phyloP scores from a whole-genome alignment of 2,329 filamentous ascomycete species.

The Stagonosporopsis cucurbitacearum region DNA sequence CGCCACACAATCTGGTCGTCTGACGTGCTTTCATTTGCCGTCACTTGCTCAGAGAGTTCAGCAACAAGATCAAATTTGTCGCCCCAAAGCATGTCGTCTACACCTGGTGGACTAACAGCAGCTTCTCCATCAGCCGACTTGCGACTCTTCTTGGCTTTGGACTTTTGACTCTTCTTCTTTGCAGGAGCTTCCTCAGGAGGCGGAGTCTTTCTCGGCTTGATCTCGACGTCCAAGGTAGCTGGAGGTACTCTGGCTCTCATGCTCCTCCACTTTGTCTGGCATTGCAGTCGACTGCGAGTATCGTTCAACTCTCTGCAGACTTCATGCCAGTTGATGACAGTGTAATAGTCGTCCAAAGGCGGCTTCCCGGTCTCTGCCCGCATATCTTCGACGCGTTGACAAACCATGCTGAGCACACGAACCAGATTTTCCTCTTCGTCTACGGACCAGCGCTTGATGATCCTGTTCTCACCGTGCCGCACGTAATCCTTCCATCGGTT shows the following conservation, averaged over 20 bases:
- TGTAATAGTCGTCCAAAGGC: slow-evolving; percentile 50
- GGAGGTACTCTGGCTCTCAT: slow-evolving; percentile 20
- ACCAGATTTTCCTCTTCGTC: slow-evolving; percentile 65
- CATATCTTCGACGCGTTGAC: slow-evolving; percentile 53
- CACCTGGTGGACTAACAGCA: slow-evolving; percentile 16
- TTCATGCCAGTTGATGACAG: slow-evolving; percentile 68
- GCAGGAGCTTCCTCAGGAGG: background rate
- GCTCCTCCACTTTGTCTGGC: slow-evolving; percentile 69
- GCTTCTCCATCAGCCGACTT: background rate
- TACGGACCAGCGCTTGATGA: slow-evolving; percentile 64
- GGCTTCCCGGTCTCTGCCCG: slow-evolving; percentile 26
- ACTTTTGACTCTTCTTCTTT: slow-evolving; percentile 4
- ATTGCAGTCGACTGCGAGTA: slow-evolving; percentile 70
- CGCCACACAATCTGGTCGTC: slow-evolving; percentile 49
- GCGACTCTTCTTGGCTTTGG: background rate
- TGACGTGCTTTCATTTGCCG: slow-evolving; percentile 14
- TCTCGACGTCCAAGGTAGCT: slow-evolving; percentile 20
- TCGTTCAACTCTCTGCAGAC: slow-evolving; percentile 68
- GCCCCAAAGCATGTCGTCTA: slow-evolving; percentile 47
- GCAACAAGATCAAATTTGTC: slow-evolving; percentile 52
- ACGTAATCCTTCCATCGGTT: slow-evolving; percentile 75
- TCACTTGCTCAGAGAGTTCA: slow-evolving; percentile 34
- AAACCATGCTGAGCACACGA: slow-evolving; percentile 61
- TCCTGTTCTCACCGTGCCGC: slow-evolving; percentile 61
- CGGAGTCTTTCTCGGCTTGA: slow-evolving; percentile 16